Percentiles rank a stretch among this genome's conserved stretches.
phyloP scores from a whole-genome alignment of 2,329 filamentous ascomycete genomes.

The Claviceps humidiphila region DNA sequence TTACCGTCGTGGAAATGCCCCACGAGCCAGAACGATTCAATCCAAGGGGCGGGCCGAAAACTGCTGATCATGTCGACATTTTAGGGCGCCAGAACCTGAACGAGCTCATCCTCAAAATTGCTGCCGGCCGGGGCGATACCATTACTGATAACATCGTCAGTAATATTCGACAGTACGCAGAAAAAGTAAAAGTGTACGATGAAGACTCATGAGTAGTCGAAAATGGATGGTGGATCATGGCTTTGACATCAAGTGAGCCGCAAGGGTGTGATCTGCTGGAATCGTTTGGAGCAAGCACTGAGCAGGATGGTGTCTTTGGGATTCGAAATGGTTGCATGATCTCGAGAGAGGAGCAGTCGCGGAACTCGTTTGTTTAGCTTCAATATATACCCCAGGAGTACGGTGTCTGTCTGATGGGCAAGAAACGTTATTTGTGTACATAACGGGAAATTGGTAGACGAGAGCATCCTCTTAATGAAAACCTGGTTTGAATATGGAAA shows the following conservation, averaged over 20 bases:
- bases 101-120: constrained; percentile 76
- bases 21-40: constrained; percentile 91
- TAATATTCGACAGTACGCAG: constrained; percentile 70
- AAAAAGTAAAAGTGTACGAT: constrained; percentile 71
- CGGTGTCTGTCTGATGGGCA: not conserved
- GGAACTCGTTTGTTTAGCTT: not conserved
- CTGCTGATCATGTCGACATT: constrained; percentile 92
- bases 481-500: not conserved
- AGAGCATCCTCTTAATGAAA: not conserved
- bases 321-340: not conserved
- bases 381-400: not conserved
- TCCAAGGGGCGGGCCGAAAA: constrained; percentile 57
- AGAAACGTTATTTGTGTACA: not conserved
- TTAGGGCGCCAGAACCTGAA: constrained; percentile 80
- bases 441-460: not conserved
- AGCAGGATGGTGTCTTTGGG: not conserved
- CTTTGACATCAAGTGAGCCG: not conserved
- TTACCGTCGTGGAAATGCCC: constrained; percentile 89
- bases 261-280: not conserved
- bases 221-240: not conserved
- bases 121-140: constrained; percentile 67
- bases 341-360: not conserved
- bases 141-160: constrained; percentile 70
- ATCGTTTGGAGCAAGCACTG: not conserved
- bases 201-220: constrained; percentile 25